Percentiles rank a stretch among this genome's conserved stretches.
Evolutionary conservation across 169 alveolate genomes (phyloP).

Genomic region (Amoebophrya sp.): DNA sequence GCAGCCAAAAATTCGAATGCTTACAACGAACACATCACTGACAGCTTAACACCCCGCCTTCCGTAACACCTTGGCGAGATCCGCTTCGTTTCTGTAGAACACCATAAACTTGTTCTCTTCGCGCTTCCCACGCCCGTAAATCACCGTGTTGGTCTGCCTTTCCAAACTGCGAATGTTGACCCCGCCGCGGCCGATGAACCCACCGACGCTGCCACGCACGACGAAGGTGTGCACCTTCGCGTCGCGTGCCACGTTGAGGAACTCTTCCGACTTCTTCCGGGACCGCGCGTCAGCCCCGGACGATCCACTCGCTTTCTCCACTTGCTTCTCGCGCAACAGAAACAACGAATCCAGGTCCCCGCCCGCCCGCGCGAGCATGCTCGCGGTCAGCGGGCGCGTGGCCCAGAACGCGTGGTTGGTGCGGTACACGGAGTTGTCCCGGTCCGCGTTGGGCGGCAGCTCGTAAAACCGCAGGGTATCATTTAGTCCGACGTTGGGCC

Average conservation of each 20-base stretch:
- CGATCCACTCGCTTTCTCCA: too few species aligned
- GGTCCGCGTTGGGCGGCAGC: not conserved
- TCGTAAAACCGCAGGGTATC: not conserved
- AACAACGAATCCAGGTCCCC: not conserved
- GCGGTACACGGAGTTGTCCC: not conserved
- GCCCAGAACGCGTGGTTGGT: not conserved
- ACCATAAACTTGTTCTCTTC: not conserved
- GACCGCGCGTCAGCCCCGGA: too few species aligned
- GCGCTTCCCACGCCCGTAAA: not conserved
- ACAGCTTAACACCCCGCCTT: not conserved
- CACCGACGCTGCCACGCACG: not conserved
- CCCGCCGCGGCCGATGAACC: not conserved
- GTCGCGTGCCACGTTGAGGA: not conserved
- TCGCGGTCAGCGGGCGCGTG: not conserved
- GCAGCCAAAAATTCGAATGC: too few species aligned
- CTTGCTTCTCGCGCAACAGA: not conserved
- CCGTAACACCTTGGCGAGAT: not conserved
- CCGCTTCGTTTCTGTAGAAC: not conserved
- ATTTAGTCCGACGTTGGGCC: not conserved
- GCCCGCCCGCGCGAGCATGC: not conserved
- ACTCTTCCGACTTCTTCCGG: not conserved
- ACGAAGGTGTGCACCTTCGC: not conserved
- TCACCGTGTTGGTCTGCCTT: not conserved
- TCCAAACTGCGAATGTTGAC: not conserved
- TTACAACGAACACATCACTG: too few species aligned